Evolutionary conservation across 2,329 filamentous ascomycete genomes (phyloP), one percentile per base, ranked within the genome.

Genomic region (Cephalotrichum gorgonifer): DNA sequence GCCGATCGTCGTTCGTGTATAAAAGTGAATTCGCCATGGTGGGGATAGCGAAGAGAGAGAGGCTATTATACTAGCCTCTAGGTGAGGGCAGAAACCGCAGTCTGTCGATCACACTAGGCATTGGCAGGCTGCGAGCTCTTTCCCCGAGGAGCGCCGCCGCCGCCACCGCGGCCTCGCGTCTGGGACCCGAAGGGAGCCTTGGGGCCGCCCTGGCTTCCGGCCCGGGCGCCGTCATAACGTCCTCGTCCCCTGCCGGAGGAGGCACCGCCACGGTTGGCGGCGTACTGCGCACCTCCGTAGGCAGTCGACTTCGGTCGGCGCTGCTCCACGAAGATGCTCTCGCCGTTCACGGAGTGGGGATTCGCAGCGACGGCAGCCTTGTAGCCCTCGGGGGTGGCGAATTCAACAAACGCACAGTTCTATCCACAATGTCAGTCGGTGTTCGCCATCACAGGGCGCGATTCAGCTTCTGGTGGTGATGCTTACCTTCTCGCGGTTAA

Each of bases 381-480:
- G 69, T 95, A 96, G 43, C 81, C 88, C 49, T 89, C 81, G 22
- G 80, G 64, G 43, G 84, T 86, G 62, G 83, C 85, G 67, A 93
- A 98, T 66, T 98, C 93, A 52, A 96, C 88, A 62, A 97, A 97
- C 25, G 93, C 93, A 62, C 89, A 96, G 76, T 93, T 96, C 91
- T 95, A 62, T 26, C 38, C 17, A 41, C n/a, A 22, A 47, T 39
- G 52, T 55, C 50, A 60, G 56, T 43, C 26, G 27, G 26, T 25
- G n/a, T n/a, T n/a, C n/a, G 17, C 17, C 9, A 7, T 22, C 8
- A 39, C 22, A 11, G 22, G 22, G 17, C 17, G 17, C 35, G 17
- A 22, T 6, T 22, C 4, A 25, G n/a, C 26, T 43, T 20, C 8
- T 20, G 23, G 22, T 39, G 9, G 30, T 15, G 6, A 12, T 5